These are phyloP conservation scores for Tuber indicum DNA, from an alignment of 495 filamentous ascomycete species.

Conservation along the genomic window DNA sequence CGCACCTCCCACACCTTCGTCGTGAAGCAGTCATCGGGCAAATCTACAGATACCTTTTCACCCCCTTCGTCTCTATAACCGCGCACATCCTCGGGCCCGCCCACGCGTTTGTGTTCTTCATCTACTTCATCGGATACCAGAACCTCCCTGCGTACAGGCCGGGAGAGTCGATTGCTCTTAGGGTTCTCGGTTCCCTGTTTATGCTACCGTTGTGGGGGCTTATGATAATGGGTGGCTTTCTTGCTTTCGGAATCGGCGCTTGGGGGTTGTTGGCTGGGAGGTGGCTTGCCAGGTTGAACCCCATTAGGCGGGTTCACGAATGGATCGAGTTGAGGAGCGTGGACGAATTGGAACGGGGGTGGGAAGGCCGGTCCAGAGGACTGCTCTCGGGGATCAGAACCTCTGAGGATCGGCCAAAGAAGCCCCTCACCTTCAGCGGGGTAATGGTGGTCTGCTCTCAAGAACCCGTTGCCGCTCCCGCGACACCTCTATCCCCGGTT, in stretches of 20 bases:
- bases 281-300: conserved; percentile 35
- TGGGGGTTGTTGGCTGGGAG: conserved; percentile 36
- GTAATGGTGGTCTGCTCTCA: conserved; percentile 34
- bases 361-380: conserved; percentile 21
- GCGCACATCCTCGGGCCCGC: conserved; percentile 26
- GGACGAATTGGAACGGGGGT: conserved; percentile 33
- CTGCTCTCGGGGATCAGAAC: conserved; percentile 21
- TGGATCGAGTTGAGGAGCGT: conserved; percentile 30
- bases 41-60: conserved; percentile 28
- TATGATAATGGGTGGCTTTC: conserved; percentile 38
- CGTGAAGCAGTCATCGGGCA: conserved; percentile 35
- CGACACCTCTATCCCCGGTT: conserved; percentile 31
- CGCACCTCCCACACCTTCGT: conserved; percentile 35
- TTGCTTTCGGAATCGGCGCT: conserved; percentile 36
- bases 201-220: conserved; percentile 37
- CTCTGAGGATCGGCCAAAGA: conserved; percentile 19
- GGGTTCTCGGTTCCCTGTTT: conserved; percentile 33
- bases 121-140: conserved; percentile 35
- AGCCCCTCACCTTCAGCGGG: conserved; percentile 25
- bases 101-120: conserved; percentile 30
- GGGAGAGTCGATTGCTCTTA: conserved; percentile 28
- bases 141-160: conserved; percentile 36
- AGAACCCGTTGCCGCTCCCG: conserved; percentile 31
- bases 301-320: conserved; percentile 33
- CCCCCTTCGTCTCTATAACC: conserved; percentile 31